phyloP scores from a whole-genome alignment of 2,329 filamentous ascomycete species.

The Trichoderma lentiforme region DNA sequence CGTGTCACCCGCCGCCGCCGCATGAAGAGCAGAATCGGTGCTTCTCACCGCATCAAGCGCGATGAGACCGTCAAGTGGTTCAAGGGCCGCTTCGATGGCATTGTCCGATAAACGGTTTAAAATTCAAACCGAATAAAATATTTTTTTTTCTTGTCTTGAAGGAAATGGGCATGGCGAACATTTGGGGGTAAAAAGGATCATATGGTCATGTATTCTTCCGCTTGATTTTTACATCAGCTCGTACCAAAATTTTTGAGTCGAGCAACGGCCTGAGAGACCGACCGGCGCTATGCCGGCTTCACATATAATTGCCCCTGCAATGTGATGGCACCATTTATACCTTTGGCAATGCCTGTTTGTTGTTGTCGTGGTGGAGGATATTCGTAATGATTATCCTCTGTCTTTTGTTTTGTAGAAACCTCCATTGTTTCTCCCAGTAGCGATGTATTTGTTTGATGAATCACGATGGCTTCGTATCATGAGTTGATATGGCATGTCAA shows the following conservation, averaged over 20 bases:
- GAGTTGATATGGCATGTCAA: not conserved
- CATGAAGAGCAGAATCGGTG: constrained; percentile 79
- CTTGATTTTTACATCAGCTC: constrained; percentile 49
- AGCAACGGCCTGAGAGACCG: constrained; percentile 71
- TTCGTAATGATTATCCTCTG: not conserved
- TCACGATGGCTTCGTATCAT: not conserved
- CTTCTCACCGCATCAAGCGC: constrained; percentile 89
- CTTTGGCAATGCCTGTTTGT: not conserved
- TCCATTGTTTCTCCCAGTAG: not conserved
- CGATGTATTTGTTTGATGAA: not conserved
- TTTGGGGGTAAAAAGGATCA: constrained; percentile 29
- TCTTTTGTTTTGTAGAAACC: not conserved
- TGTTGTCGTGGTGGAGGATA: not conserved
- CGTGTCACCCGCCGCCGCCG: constrained; percentile 94
- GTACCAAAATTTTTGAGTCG: constrained; percentile 50
- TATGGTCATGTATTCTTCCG: constrained; percentile 41
- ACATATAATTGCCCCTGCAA: constrained; percentile 35
- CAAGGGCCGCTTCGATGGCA: constrained; percentile 88
- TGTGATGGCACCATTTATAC: constrained; percentile 31
- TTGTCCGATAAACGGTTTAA: constrained; percentile 77
- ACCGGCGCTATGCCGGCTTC: constrained; percentile 68
- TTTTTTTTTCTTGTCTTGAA: constrained; percentile 34
- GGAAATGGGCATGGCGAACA: constrained; percentile 42
- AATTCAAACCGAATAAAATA: constrained; percentile 19
- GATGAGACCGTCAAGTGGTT: constrained; percentile 97